Evolutionary conservation across 148 eudicot species (phyloP).

Genomic region (Cornus controversa): DNA sequence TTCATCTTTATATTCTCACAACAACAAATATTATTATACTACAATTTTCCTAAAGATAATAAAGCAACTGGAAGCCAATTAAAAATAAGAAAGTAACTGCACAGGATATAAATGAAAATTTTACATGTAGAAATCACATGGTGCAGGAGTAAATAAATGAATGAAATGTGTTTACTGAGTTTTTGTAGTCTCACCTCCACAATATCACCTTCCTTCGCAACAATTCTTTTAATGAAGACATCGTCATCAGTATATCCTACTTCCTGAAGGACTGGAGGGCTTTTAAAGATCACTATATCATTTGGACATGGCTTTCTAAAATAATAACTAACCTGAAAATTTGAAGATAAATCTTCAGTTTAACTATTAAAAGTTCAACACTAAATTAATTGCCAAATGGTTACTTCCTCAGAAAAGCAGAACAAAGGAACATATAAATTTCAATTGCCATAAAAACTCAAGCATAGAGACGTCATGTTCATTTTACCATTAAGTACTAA

Average conservation of each 20-base stretch:
- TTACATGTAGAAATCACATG: not conserved
- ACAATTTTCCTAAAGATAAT: not conserved
- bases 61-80: not conserved
- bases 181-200: constrained; percentile 61
- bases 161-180: not conserved
- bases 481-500: not conserved
- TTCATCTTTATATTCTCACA: not conserved
- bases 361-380: constrained; percentile 14
- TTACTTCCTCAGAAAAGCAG: not conserved
- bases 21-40: not conserved
- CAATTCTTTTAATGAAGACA: constrained; percentile 85
- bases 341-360: not conserved
- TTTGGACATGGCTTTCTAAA: constrained; percentile 93
- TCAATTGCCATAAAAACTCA: not conserved
- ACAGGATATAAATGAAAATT: not conserved
- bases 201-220: constrained; percentile 88
- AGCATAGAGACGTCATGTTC: not conserved
- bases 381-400: not conserved
- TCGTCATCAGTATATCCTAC: constrained; percentile 88
- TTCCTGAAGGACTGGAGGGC: constrained; percentile 92
- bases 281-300: constrained; percentile 89
- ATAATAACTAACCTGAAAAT: constrained; percentile 77
- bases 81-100: not conserved
- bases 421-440: not conserved
- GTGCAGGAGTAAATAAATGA: not conserved